Percentiles rank a stretch among this genome's conserved stretches.
Evolutionary conservation across 495 filamentous ascomycete species (phyloP).

Genomic region (Aspergillus diversus): DNA sequence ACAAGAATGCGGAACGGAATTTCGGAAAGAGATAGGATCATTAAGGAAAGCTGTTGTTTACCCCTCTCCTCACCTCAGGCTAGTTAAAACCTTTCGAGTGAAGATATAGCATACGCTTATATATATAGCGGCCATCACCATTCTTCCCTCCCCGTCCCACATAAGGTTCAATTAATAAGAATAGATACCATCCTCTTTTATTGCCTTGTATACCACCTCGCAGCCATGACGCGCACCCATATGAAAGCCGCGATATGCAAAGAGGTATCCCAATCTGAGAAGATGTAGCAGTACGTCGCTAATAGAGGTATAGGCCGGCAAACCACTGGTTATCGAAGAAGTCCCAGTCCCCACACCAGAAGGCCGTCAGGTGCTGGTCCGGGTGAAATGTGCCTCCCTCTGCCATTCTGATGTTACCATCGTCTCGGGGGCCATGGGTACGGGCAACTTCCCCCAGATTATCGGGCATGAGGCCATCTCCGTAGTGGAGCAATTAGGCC

Average conservation of each 20-base stretch:
- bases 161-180: no score
- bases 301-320: not conserved
- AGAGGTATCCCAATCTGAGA: not conserved
- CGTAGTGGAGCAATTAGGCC: constrained; percentile 22
- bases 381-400: constrained; percentile 23
- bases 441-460: constrained; percentile 11
- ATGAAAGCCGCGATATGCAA: not conserved
- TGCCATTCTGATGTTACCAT: constrained; percentile 23
- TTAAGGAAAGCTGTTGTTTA: no score
- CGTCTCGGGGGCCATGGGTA: not conserved
- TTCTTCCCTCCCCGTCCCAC: no score
- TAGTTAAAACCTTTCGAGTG: no score
- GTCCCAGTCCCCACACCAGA: not conserved
- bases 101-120: no score
- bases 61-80: no score
- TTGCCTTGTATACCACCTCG: no score
- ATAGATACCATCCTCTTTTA: no score
- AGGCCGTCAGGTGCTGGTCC: constrained; percentile 22
- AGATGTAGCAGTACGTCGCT: not conserved
- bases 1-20: no score
- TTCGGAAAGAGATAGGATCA: no score
- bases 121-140: no score
- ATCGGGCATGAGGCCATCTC: constrained; percentile 27
- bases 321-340: not conserved
- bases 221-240: no score